Evolutionary conservation across 441 rosid species (phyloP), one percentile per base, ranked within the genome.

Genomic region (Pelargonium citronellum): DNA sequence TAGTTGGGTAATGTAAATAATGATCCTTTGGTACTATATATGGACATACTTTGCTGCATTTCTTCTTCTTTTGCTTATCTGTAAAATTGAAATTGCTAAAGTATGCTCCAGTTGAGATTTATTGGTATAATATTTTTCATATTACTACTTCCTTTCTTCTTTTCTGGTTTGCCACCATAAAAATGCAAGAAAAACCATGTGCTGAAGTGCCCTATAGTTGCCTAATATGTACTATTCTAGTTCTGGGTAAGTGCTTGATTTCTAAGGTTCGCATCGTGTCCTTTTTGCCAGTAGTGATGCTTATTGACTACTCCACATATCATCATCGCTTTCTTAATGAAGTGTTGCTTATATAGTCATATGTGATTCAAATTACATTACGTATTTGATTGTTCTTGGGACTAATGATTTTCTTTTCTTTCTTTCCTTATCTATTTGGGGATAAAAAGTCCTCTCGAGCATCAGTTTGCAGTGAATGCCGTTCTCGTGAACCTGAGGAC

Each of bases 401-500:
- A 19, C 64, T 76, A 24, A 71, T 49, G 22, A 10, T 0, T 44
- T 41, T 44, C 13, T 47, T 72, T 16, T 58, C 4, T 7, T 20
- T 30, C 17, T 63, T 39, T 71, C 12, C 3, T 73, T 12, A 27
- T 27, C 55, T 57, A 11, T 19, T 12, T 44, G 71, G 49, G 17
- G 2, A 68, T 46, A 66, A 71, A 73, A 82, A 91, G 91, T 17
- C 76, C 68, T 79, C 74, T 5, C 57, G 64, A 69, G 78, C 77
- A 66, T 65, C 87, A 34, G 91, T 77, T 69, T 95, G 99, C 68
- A 68, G 70, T 49, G 79, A 74, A 81, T 95, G 99, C 77, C 73
- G 41, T 73, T 75, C 53, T 43, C 85, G 80, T 58, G 98, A 95
- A 72, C 98, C 98, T 0, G 91, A 78, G 74, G 99, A 95, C 37